phyloP scores from a whole-genome alignment of 495 filamentous ascomycete genomes.

The Amphirosellinia nigrospora region DNA sequence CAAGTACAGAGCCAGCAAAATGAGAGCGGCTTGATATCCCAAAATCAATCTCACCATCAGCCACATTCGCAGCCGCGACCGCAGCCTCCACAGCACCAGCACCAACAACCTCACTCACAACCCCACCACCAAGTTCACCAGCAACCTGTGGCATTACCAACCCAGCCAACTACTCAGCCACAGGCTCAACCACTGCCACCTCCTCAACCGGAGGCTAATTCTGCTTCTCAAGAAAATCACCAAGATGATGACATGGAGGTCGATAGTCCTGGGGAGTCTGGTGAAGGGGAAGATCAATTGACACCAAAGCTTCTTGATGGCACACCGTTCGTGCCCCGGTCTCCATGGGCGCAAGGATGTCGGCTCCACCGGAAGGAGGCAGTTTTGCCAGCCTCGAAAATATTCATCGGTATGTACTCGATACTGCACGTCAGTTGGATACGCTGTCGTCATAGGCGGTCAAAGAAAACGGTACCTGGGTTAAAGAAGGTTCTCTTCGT shows the following conservation, averaged over 20 bases:
- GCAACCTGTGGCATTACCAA: conserved; percentile 37
- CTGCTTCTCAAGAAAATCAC: conserved; percentile 41
- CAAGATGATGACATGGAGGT: conserved; percentile 53
- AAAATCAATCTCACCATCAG: conserved; percentile 40
- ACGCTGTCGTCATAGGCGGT: conserved; percentile 63
- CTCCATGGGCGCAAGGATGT: conserved; percentile 58
- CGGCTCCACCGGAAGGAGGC: conserved; percentile 60
- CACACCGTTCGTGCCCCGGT: conserved; percentile 49
- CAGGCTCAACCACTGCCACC: conserved; percentile 36
- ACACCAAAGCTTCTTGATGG: conserved; percentile 52
- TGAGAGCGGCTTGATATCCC: conserved; percentile 37
- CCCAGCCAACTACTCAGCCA: conserved; percentile 38
- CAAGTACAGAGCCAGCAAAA: conserved; percentile 40
- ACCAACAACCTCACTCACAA: conserved; percentile 47
- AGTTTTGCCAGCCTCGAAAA: conserved; percentile 61
- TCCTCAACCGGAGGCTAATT: conserved; percentile 44
- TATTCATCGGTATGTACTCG: conserved; percentile 57
- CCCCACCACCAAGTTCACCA: conserved; percentile 51
- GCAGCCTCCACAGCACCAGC: conserved; percentile 40
- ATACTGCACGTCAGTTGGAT: conserved; percentile 62
- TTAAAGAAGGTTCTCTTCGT: conserved; percentile 65
- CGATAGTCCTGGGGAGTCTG: conserved; percentile 45
- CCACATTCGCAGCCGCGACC: conserved; percentile 34
- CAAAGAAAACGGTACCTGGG: conserved; percentile 62
- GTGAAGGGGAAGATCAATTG: conserved; percentile 46